Percentiles rank a stretch among this genome's conserved stretches.
These are phyloP conservation scores for Butyriboletus regius DNA, from an alignment of 1,284 basidiomycete species.

Conservation along the genomic window DNA sequence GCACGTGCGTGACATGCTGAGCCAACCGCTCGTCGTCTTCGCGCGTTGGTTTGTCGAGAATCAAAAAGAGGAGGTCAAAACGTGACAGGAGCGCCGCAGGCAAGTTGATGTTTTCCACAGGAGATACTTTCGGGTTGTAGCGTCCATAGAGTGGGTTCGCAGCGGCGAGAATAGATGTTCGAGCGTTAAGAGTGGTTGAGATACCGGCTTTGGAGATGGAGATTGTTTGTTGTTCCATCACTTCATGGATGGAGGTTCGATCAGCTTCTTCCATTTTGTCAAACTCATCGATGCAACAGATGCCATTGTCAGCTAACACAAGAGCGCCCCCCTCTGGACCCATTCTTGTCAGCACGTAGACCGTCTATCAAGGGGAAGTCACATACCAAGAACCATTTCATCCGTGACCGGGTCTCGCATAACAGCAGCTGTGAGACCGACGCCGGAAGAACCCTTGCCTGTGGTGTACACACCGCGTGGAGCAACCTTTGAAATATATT, in stretches of 20 bases:
- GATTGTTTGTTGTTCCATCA: conserved; percentile 99
- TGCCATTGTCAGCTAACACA: conserved; percentile 97
- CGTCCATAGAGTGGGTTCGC: conserved; percentile 97
- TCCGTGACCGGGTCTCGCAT: conserved; percentile 99
- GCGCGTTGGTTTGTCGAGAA: conserved; percentile 88
- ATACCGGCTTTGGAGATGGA: conserved; percentile 99
- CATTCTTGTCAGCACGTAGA: conserved; percentile 6
- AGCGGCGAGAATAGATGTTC: conserved; percentile 94
- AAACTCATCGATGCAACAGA: conserved; percentile 99
- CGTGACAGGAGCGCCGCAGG: conserved; percentile 92
- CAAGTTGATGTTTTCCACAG: conserved; percentile 98
- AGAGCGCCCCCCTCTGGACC: conserved; percentile 91
- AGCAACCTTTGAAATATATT: conserved; percentile 98
- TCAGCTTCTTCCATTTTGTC: conserved; percentile 99
- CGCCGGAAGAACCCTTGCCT: conserved; percentile 94
- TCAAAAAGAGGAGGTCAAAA: conserved; percentile 95
- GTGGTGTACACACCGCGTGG: conserved; percentile 97
- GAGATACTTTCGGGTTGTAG: conserved; percentile 95
- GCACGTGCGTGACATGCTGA: conserved; percentile 95
- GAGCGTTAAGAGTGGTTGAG: conserved; percentile 96
- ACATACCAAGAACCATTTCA: conserved; percentile 94
- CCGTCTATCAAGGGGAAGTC: not conserved
- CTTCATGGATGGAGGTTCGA: conserved; percentile 97
- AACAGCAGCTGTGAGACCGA: conserved; percentile 96
- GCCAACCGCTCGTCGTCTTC: conserved; percentile 95